These are phyloP conservation scores for Phytophthora sansomeana DNA, from an alignment of 352 stramenopile species.

Conservation along the genomic window DNA sequence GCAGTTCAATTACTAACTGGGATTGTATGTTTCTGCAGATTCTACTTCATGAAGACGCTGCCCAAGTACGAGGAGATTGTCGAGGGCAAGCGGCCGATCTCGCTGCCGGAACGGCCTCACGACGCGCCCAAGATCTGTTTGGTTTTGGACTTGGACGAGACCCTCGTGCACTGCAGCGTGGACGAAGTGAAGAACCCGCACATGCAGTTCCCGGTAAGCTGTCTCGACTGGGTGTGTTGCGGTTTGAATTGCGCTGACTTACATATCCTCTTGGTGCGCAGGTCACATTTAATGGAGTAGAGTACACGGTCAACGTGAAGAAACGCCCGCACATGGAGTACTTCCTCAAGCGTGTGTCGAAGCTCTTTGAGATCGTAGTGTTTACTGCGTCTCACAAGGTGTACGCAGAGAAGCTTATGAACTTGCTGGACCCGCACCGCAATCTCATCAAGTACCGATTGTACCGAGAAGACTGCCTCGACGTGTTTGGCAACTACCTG, in stretches of 20 bases:
- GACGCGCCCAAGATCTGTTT: conserved; percentile 78
- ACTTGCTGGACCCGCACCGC: conserved; percentile 95
- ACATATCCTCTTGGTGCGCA: conserved; percentile 23
- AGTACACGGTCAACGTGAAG: conserved; percentile 97
- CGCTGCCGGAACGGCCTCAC: conserved; percentile 61
- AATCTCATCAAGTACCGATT: conserved; percentile 94
- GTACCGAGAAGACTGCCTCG: conserved; percentile 96
- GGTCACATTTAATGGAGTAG: conserved; percentile 95
- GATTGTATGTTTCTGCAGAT: conserved; percentile 43
- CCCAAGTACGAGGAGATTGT: conserved; percentile 84
- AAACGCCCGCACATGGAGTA: conserved; percentile 96
- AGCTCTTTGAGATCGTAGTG: conserved; percentile 98
- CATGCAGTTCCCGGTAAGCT: conserved; percentile 93
- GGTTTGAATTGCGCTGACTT: neutral
- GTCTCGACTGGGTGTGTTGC: neutral
- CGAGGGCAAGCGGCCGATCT: conserved; percentile 52
- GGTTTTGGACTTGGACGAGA: conserved; percentile 99
- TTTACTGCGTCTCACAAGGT: conserved; percentile 97
- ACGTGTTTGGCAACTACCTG: conserved; percentile 98
- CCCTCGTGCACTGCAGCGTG: conserved; percentile 98
- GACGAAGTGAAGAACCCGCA: conserved; percentile 95
- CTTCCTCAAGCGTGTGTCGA: conserved; percentile 94
- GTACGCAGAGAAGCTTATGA: conserved; percentile 97
- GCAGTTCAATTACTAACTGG: conserved; percentile 1
- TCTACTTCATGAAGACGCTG: conserved; percentile 89